Percentiles rank a stretch among this genome's conserved stretches.
These are phyloP conservation scores for Ascochyta clinopodiicola DNA, from an alignment of 2,329 filamentous ascomycete genomes.

Conservation along the genomic window DNA sequence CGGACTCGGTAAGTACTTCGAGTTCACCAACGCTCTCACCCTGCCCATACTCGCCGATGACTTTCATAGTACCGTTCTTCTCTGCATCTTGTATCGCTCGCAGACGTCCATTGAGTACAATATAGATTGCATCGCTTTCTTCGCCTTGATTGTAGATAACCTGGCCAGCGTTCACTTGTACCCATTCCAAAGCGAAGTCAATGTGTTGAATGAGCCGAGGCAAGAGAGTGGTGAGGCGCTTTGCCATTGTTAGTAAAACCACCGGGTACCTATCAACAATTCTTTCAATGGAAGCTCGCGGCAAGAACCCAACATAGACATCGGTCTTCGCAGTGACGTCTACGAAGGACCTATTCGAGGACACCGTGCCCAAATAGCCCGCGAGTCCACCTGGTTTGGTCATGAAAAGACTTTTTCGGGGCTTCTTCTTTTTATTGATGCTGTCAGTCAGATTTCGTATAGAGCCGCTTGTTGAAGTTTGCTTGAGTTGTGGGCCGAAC, in stretches of 20 bases:
- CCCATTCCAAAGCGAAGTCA: conserved; percentile 97
- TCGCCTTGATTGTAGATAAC: conserved; percentile 93
- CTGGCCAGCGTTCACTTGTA: conserved; percentile 93
- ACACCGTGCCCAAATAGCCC: conserved; percentile 92
- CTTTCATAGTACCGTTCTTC: conserved; percentile 76
- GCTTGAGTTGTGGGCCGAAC: conserved; percentile 38
- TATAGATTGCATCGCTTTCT: conserved; percentile 97
- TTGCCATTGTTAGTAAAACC: conserved; percentile 93
- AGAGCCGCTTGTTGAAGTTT: conserved; percentile 33
- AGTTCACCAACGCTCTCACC: conserved; percentile 97
- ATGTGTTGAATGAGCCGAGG: conserved; percentile 93
- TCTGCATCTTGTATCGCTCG: conserved; percentile 82
- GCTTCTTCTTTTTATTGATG: conserved; percentile 55
- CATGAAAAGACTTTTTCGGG: conserved; percentile 78
- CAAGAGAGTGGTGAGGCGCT: conserved; percentile 86
- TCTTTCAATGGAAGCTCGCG: conserved; percentile 81
- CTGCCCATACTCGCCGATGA: conserved; percentile 91
- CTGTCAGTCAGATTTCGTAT: conserved; percentile 37
- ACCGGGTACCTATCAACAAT: conserved; percentile 94
- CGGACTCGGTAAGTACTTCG: conserved; percentile 94
- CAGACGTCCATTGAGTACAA: conserved; percentile 91
- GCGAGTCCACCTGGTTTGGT: conserved; percentile 95
- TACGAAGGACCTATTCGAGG: conserved; percentile 93
- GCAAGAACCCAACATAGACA: conserved; percentile 95
- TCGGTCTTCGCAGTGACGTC: conserved; percentile 98